Evolutionary conservation across 1,284 basidiomycete genomes (phyloP).

Genomic region (Fomitopsis palustris): DNA sequence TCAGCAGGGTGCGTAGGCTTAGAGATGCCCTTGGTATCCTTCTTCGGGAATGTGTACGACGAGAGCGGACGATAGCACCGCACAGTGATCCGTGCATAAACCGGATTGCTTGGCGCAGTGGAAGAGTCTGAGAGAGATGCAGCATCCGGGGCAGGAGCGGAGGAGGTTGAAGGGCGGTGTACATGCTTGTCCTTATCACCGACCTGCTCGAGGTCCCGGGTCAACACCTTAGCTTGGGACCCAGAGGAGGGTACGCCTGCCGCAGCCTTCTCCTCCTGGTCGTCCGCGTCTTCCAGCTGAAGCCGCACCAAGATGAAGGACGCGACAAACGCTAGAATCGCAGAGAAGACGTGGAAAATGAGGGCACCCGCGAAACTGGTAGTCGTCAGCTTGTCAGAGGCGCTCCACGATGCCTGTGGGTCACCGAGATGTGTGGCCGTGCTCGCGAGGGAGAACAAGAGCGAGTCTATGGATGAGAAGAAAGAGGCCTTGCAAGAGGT

Average conservation of each 20-base stretch:
- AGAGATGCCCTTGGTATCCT: neutral
- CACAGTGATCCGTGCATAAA: constrained; percentile 3
- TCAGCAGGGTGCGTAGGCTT: neutral
- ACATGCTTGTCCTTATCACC: neutral
- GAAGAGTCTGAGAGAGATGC: neutral
- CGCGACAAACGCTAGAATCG: constrained; percentile 31
- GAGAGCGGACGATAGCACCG: neutral
- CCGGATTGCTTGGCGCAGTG: neutral
- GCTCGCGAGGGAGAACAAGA: constrained; percentile 29
- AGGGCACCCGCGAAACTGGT: constrained; percentile 33
- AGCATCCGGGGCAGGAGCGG: neutral
- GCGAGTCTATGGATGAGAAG: constrained; percentile 35
- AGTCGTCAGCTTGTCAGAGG: constrained; percentile 22
- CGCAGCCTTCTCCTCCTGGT: constrained; percentile 13
- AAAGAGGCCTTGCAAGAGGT: constrained; percentile 31
- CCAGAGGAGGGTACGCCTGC: no score
- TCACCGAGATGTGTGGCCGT: constrained; percentile 11
- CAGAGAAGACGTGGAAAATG: constrained; percentile 33
- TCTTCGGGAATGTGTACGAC: neutral
- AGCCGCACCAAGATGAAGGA: constrained; percentile 33
- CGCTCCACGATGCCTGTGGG: constrained; percentile 12
- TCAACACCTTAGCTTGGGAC: neutral
- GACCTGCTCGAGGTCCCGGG: constrained; percentile 4
- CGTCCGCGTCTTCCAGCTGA: constrained; percentile 25
- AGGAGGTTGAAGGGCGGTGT: constrained; percentile 12